phyloP scores from a whole-genome alignment of 306 rosid species.

The Vachellia collinsii region DNA sequence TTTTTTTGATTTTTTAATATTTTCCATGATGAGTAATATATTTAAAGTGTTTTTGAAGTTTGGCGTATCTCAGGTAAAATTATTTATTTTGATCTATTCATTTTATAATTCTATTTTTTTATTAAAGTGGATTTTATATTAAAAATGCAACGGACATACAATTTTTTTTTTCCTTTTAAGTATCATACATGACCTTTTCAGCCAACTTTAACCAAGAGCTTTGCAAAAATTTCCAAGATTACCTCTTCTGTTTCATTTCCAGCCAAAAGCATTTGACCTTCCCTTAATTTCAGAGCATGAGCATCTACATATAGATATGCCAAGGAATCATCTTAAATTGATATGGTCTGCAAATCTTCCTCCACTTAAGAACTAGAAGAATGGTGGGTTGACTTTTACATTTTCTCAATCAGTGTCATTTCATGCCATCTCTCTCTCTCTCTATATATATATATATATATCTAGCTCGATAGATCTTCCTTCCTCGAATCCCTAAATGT shows the following conservation, averaged over 20 bases:
- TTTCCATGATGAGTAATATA: neutral
- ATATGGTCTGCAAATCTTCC: neutral
- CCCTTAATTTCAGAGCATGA: slow-evolving; percentile 4
- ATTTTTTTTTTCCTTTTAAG: neutral
- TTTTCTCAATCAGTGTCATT: neutral
- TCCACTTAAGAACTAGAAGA: neutral
- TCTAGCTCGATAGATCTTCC: neutral
- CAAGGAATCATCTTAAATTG: neutral
- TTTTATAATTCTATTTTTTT: too few relatives aligned
- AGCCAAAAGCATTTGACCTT: neutral
- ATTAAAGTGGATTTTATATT: too few relatives aligned
- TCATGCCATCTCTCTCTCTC: neutral
- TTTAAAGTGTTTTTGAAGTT: neutral
- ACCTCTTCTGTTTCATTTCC: neutral
- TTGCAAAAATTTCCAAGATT: slow-evolving; percentile 4
- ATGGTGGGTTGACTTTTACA: neutral
- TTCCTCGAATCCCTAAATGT: too few relatives aligned
- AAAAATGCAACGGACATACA: too few relatives aligned
- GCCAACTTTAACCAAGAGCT: neutral
- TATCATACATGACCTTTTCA: neutral
- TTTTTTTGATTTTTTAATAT: neutral
- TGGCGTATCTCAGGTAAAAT: too few relatives aligned
- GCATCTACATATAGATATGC: slow-evolving; percentile 14
- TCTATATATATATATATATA: too few relatives aligned
- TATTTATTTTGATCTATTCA: too few relatives aligned